Percentiles rank a stretch among this genome's conserved stretches.
Evolutionary conservation across 129 eudicot species (phyloP).

Genomic region (Cynara cardunculus): DNA sequence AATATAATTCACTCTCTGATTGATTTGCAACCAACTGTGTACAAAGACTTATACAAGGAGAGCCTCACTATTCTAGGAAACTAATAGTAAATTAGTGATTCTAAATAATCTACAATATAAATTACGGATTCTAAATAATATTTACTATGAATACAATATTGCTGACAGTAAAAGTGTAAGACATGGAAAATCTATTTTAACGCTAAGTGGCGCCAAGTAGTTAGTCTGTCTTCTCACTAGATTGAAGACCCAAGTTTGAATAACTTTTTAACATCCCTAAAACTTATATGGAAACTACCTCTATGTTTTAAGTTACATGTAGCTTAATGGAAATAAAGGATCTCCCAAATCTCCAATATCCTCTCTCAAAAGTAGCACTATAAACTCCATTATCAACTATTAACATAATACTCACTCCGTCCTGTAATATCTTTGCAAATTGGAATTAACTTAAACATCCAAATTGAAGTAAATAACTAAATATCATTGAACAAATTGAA

Average conservation of each 20-base stretch:
- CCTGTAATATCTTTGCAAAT: neutral
- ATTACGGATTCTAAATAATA: no score
- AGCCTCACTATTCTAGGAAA: no score
- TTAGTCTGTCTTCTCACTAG: neutral
- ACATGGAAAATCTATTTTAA: neutral
- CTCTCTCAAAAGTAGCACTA: neutral
- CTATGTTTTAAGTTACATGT: neutral
- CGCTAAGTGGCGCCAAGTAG: neutral
- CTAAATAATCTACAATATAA: no score
- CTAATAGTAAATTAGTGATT: no score
- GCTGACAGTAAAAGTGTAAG: neutral
- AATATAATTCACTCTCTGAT: no score
- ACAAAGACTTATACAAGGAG: no score
- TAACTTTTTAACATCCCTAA: neutral
- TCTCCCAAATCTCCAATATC: neutral
- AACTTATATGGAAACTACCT: neutral
- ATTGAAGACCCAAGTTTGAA: neutral
- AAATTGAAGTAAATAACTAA: neutral
- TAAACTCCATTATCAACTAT: neutral
- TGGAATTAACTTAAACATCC: neutral
- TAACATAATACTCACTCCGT: neutral
- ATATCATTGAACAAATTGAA: neutral
- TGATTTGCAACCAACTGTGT: no score
- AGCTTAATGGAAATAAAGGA: neutral
- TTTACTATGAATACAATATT: no score